phyloP scores from a whole-genome alignment of 345 rosid species.

The Adansonia digitata region DNA sequence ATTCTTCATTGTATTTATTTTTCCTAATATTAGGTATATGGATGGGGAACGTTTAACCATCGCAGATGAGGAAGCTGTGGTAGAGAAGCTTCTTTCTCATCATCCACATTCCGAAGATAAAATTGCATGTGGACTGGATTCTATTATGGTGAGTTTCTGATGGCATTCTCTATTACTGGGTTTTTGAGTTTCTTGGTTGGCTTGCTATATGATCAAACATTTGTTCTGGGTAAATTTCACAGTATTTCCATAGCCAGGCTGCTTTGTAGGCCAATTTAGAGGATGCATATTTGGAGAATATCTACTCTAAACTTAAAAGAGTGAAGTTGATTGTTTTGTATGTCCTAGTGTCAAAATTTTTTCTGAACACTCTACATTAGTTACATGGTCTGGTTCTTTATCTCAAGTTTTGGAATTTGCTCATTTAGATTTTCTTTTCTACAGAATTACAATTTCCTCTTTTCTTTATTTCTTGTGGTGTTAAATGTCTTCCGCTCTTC shows the following conservation, averaged over 20 bases:
- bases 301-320: neutral
- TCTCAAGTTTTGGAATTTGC: neutral
- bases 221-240: neutral
- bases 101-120: constrained; percentile 79
- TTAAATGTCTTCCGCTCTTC: neutral
- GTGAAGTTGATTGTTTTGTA: neutral
- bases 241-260: neutral
- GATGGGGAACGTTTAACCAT: constrained; percentile 61
- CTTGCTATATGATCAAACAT: neutral
- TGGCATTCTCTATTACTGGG: neutral
- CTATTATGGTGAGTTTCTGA: constrained; percentile 52
- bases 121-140: constrained; percentile 77
- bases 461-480: neutral
- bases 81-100: constrained; percentile 63
- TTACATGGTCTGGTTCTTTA: neutral
- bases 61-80: constrained; percentile 57
- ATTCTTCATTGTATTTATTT: neutral
- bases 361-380: neutral
- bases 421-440: neutral
- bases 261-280: neutral
- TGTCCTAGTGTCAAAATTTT: neutral
- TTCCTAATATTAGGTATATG: constrained; percentile 45
- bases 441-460: neutral
- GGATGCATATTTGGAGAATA: neutral
- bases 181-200: neutral